Conservation (phyloP, 805 yeast species). For the Maudiozyma saulgeensis region DNA sequence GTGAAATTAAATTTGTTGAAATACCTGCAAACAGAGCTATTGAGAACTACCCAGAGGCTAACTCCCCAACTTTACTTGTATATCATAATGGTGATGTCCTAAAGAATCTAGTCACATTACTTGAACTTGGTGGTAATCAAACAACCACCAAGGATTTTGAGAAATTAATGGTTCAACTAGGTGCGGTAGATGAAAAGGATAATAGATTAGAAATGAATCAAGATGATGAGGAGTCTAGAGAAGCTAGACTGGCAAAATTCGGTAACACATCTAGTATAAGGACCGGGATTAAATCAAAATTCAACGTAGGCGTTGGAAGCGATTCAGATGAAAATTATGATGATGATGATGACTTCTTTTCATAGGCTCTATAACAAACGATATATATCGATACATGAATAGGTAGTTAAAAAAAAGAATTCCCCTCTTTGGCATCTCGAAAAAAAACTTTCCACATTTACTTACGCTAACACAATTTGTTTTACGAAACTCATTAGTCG, state of each 20-base stretch:
- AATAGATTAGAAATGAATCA: conserved; percentile 53
- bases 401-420: not conserved
- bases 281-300: conserved; percentile 26
- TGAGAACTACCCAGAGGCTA: conserved; percentile 81
- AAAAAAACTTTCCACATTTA: not conserved
- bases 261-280: conserved; percentile 41
- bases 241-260: conserved; percentile 46
- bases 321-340: conserved; percentile 36
- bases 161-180: conserved; percentile 52
- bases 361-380: conserved; percentile 18
- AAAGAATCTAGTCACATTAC: conserved; percentile 72
- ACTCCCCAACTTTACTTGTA: conserved; percentile 83
- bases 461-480: no score
- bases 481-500: no score
- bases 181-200: conserved; percentile 60
- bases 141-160: conserved; percentile 65
- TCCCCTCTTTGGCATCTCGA: not conserved
- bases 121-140: conserved; percentile 76
- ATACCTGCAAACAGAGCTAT: conserved; percentile 87
- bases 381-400: not conserved
- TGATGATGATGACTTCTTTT: conserved; percentile 40
- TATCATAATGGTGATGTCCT: conserved; percentile 71
- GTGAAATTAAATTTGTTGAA: conserved; percentile 83
- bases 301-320: conserved; percentile 29
- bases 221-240: conserved; percentile 47